Percentiles rank a stretch among this genome's conserved stretches.
Evolutionary conservation across 768 basidiomycete species (phyloP).

Genomic region (Lepiota subincarnata): DNA sequence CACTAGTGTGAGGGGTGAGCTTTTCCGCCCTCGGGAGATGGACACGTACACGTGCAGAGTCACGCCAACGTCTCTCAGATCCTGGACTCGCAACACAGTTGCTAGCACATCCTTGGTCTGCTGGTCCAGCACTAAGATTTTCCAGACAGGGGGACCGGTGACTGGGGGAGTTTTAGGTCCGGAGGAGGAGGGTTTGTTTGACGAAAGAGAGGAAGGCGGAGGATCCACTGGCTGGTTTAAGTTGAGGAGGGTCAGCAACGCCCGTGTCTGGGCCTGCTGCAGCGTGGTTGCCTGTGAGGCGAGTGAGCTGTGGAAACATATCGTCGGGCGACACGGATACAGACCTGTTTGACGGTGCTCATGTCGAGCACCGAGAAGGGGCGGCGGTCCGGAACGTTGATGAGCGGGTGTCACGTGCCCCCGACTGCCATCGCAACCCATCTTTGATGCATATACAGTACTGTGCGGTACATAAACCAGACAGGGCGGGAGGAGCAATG

Average conservation of each 20-base stretch:
- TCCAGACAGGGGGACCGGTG: slow-evolving; percentile 86
- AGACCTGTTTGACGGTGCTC: slow-evolving; percentile 32
- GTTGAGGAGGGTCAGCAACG: slow-evolving; percentile 82
- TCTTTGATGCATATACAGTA: no score
- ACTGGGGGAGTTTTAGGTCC: slow-evolving; percentile 48
- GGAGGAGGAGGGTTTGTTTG: slow-evolving; percentile 34
- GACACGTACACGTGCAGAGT: slow-evolving; percentile 90
- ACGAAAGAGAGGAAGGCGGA: slow-evolving; percentile 26
- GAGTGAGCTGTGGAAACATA: slow-evolving; percentile 18
- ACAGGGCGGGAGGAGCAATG: no score
- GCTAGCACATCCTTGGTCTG: slow-evolving; percentile 95
- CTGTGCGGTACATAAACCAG: no score
- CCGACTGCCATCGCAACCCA: slow-evolving; percentile 4
- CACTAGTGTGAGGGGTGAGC: background rate
- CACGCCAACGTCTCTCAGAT: slow-evolving; percentile 93
- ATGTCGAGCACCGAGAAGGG: slow-evolving; percentile 19
- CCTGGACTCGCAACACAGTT: slow-evolving; percentile 92
- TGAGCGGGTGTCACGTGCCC: slow-evolving; percentile 6
- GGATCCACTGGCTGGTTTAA: slow-evolving; percentile 63
- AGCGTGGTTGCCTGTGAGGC: slow-evolving; percentile 52
- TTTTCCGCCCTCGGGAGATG: slow-evolving; percentile 6
- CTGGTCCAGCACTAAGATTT: slow-evolving; percentile 92
- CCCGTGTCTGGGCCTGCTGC: slow-evolving; percentile 84
- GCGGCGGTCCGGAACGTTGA: slow-evolving; percentile 5
- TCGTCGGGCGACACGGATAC: slow-evolving; percentile 10